Evolutionary conservation across 306 rosid genomes (phyloP).

Genomic region (Vigna trinervia): DNA sequence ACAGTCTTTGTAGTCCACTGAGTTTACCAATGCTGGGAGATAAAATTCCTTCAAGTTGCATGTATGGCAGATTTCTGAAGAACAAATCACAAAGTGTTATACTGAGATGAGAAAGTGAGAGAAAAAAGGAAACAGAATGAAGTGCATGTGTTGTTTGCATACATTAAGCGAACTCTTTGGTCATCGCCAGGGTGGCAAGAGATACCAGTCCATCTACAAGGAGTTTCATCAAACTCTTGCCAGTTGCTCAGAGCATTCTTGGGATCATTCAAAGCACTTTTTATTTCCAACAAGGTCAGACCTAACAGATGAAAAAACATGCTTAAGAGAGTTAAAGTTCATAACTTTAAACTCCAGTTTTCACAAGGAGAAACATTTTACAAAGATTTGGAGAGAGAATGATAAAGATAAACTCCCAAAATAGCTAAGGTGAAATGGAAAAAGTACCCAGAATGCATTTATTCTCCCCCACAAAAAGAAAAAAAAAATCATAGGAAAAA

Average conservation of each 20-base stretch:
- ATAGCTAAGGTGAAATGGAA: neutral
- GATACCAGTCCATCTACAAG: constrained; percentile 95
- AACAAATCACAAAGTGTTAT: constrained; percentile 39
- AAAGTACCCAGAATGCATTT: constrained; percentile 7
- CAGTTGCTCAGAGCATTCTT: constrained; percentile 73
- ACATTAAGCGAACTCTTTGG: constrained; percentile 79
- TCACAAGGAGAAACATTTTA: neutral
- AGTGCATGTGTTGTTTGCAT: constrained; percentile 36
- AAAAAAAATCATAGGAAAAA: neutral
- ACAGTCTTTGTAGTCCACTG: constrained; percentile 88
- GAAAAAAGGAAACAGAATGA: neutral
- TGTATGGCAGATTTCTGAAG: constrained; percentile 82
- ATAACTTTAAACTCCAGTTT: constrained; percentile 30
- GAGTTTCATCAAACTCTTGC: constrained; percentile 76
- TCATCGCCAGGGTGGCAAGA: constrained; percentile 81
- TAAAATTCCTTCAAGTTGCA: constrained; percentile 88
- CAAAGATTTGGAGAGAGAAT: neutral
- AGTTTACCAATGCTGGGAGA: constrained; percentile 98
- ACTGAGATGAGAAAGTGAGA: constrained; percentile 10
- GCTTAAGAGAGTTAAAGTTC: constrained; percentile 14
- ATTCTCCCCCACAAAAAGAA: neutral
- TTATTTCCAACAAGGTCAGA: constrained; percentile 79
- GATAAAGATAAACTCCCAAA: neutral
- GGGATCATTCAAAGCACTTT: constrained; percentile 73
- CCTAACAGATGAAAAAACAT: constrained; percentile 55